These are phyloP conservation scores for Entrophospora sp. DNA, from an alignment of 192 early-diverging fungal genomes.

Conservation along the genomic window DNA sequence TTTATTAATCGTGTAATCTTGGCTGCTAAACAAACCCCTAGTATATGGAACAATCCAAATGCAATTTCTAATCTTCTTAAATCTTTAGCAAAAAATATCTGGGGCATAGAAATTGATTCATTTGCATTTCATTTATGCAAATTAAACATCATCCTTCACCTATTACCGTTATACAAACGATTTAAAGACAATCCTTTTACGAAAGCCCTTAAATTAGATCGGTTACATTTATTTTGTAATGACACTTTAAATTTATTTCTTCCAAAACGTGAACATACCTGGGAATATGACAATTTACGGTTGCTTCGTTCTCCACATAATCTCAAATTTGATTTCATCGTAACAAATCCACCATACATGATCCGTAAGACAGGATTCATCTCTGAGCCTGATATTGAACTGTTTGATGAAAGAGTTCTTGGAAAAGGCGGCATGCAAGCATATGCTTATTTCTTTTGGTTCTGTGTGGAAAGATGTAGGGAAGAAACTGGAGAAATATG, in stretches of 20 bases:
- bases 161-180: slow-evolving; percentile 39
- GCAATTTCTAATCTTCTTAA: slow-evolving; percentile 24
- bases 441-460: slow-evolving; percentile 53
- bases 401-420: slow-evolving; percentile 41
- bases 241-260: slow-evolving; percentile 41
- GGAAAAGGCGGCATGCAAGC: slow-evolving; percentile 45
- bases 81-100: slow-evolving; percentile 35
- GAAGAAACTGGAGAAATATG: slow-evolving; percentile 37
- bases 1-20: slow-evolving; percentile 33
- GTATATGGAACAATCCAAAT: slow-evolving; percentile 32
- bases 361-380: slow-evolving; percentile 49
- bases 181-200: not conserved
- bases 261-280: slow-evolving; percentile 23
- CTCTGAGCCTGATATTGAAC: slow-evolving; percentile 34
- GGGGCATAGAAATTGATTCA: slow-evolving; percentile 50
- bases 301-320: slow-evolving; percentile 28
- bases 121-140: slow-evolving; percentile 43
- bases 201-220: slow-evolving; percentile 18
- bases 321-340: slow-evolving; percentile 47
- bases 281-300: slow-evolving; percentile 34
- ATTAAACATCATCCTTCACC: slow-evolving; percentile 38
- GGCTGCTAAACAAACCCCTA: slow-evolving; percentile 17
- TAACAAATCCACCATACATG: slow-evolving; percentile 56
- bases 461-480: slow-evolving; percentile 41
- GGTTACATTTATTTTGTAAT: slow-evolving; percentile 42